Evolutionary conservation across 768 basidiomycete genomes (phyloP), one percentile per base, ranked within the genome.

Genomic region (Cystofilobasidium capitatum): DNA sequence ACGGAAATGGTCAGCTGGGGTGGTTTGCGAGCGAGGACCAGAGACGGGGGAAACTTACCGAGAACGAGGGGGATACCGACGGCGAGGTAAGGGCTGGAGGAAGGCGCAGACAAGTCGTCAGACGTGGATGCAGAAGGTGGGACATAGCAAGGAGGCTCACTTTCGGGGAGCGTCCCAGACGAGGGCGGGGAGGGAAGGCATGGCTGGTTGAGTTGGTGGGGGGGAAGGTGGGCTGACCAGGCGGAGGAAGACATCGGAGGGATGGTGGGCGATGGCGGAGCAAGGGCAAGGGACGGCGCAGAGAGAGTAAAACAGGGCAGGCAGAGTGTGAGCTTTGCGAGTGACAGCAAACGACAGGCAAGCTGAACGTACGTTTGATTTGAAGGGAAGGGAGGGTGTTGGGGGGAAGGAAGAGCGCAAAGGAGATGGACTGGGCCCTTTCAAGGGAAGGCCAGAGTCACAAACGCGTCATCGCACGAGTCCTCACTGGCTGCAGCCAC

Each of bases 1-100:
- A 36, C 22, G 58, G 29, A 17, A 49, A 24, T 16, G 6, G 4
- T 45, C 44, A 45, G 44, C 44, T n/a, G 17, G 44, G 44, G 44
- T 5, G 44, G 44, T 5, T 20, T 45, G 44, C 17, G 44, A 16
- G 8, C 6, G 17, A 5, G 44, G 44, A n/a, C 44, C n/a, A n/a
- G 17, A 16, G 44, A 20, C 24, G 44, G 14, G 24, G 44, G 24
- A 6, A 29, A 51, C 49, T 4, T 3, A 51, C 49, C 60, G 40
- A 68, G 54, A 31, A 68, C 44, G 61, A 68, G 62, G 31, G 66
- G 66, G 60, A 68, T 68, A 57, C 66, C 66, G 51, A 68, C 61
- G 33, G 66, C 66, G 42, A 68, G 66, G 61, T 62, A 62, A 29
- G 37, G 61, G 55, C 45, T 63, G 62, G 14, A 40, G 39, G n/a